These are phyloP conservation scores for Bathelium albidoporum DNA, from an alignment of 495 filamentous ascomycete species.

Conservation along the genomic window DNA sequence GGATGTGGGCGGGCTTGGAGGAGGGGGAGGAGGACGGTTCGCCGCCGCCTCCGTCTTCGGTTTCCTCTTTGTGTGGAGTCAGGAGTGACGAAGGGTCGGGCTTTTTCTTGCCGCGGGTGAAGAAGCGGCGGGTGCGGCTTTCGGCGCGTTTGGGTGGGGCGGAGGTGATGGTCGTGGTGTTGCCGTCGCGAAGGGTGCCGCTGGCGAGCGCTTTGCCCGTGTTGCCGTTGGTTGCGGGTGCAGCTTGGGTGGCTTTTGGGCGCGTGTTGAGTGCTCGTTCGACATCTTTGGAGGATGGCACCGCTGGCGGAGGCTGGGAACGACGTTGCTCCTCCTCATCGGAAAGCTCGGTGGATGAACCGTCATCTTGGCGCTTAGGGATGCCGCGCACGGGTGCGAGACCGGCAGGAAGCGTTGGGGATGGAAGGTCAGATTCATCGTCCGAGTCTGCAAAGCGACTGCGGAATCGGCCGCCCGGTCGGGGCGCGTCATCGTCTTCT, in stretches of 20 bases:
- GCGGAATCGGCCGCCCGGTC: constrained; percentile 36
- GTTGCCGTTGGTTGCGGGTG: constrained; percentile 16
- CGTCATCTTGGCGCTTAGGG: constrained; percentile 45
- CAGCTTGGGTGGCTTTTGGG: constrained; percentile 15
- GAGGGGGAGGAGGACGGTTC: not conserved
- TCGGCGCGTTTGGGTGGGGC: constrained; percentile 12
- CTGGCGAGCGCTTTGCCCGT: constrained; percentile 13
- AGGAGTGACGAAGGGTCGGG: not conserved
- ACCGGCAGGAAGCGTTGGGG: constrained; percentile 19
- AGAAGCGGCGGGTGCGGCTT: constrained; percentile 24
- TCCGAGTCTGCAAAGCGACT: constrained; percentile 79
- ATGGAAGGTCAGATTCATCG: constrained; percentile 49
- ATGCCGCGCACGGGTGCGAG: constrained; percentile 57
- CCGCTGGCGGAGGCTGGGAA: not conserved
- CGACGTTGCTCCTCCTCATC: constrained; percentile 38
- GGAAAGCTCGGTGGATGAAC: constrained; percentile 59
- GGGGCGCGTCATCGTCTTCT: constrained; percentile 46
- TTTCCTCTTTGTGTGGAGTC: not conserved
- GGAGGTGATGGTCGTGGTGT: constrained; percentile 13
- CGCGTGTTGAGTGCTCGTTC: constrained; percentile 11
- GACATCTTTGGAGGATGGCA: not conserved
- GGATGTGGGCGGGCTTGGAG: too few relatives aligned
- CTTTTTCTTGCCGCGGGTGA: constrained; percentile 29
- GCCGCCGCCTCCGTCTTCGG: not conserved
- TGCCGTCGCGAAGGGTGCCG: constrained; percentile 12